These are phyloP conservation scores for Ceratobasidium sp. DNA, from an alignment of 1,284 basidiomycete genomes.

Conservation along the genomic window DNA sequence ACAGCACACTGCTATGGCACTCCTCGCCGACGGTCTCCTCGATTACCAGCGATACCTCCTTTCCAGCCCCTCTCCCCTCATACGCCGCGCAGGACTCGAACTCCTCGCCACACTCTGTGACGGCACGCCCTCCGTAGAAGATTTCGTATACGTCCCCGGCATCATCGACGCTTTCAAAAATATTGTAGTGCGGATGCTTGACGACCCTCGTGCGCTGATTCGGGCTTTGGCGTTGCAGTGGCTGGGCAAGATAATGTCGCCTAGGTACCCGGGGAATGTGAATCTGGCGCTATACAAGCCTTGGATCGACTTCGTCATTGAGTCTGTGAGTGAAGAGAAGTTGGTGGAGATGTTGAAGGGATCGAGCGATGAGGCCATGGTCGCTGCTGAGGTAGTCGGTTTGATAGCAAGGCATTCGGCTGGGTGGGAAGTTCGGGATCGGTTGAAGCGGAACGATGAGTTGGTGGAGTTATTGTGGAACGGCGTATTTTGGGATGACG, in stretches of 20 bases:
- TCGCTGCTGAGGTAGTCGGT: slow-evolving; percentile 22
- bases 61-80: slow-evolving; percentile 30
- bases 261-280: slow-evolving; percentile 10
- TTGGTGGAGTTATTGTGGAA: slow-evolving; percentile 33
- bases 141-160: slow-evolving; percentile 26
- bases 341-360: slow-evolving; percentile 30
- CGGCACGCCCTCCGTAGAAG: slow-evolving; percentile 11
- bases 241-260: slow-evolving; percentile 13
- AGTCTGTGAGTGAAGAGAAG: slow-evolving; percentile 24
- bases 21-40: slow-evolving; percentile 13
- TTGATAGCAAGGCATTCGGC: slow-evolving; percentile 4
- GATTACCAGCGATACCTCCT: slow-evolving; percentile 22
- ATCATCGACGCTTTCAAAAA: slow-evolving; percentile 17
- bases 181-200: background rate
- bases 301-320: slow-evolving; percentile 17
- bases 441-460: slow-evolving; percentile 12
- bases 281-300: background rate
- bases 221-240: slow-evolving; percentile 29
- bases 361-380: slow-evolving; percentile 14
- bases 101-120: slow-evolving; percentile 9
- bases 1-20: slow-evolving; percentile 28
- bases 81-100: slow-evolving; percentile 38
- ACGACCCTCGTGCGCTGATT: slow-evolving; percentile 27
- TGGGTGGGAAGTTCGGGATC: background rate
- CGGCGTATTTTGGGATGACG: slow-evolving; percentile 24